These are phyloP conservation scores for Vararia minispora DNA, from an alignment of 768 basidiomycete genomes.

Conservation along the genomic window DNA sequence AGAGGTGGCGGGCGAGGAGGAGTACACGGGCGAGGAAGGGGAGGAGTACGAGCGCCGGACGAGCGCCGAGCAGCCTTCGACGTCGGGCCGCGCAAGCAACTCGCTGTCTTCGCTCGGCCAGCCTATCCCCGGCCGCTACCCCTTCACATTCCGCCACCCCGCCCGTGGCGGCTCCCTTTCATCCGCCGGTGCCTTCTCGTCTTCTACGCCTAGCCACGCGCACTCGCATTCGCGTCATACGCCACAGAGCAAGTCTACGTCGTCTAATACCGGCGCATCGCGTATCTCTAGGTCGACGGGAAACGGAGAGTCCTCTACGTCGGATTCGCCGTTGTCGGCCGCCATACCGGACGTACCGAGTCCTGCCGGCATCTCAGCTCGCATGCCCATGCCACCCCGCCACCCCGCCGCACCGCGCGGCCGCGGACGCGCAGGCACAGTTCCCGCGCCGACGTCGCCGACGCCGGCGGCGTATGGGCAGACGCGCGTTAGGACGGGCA, in stretches of 20 bases:
- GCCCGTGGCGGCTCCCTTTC: slow-evolving; percentile 30
- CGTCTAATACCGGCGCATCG: slow-evolving; percentile 28
- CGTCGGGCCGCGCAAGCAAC: slow-evolving; percentile 34
- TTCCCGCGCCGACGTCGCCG: slow-evolving; percentile 23
- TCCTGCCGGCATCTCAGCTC: slow-evolving; percentile 14
- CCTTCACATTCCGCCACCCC: slow-evolving; percentile 54
- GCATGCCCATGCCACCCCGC: slow-evolving; percentile 39
- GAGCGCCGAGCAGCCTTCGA: slow-evolving; percentile 41
- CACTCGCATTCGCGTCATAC: slow-evolving; percentile 22
- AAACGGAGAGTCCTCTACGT: slow-evolving; percentile 48
- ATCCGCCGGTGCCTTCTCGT: slow-evolving; percentile 31
- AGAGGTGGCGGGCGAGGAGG: slow-evolving; percentile 28
- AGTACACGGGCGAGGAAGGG: slow-evolving; percentile 31
- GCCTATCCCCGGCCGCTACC: slow-evolving; percentile 59
- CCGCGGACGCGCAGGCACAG: slow-evolving; percentile 28
- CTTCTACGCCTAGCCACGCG: slow-evolving; percentile 23
- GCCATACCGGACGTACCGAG: slow-evolving; percentile 19
- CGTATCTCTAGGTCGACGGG: slow-evolving; percentile 37
- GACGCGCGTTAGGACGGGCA: slow-evolving; percentile 10
- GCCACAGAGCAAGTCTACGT: slow-evolving; percentile 22
- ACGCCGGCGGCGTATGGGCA: slow-evolving; percentile 25
- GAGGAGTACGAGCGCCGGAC: slow-evolving; percentile 23
- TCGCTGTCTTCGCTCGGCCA: slow-evolving; percentile 83
- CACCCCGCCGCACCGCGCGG: slow-evolving; percentile 29
- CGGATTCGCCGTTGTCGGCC: slow-evolving; percentile 45